A percentile compares a stretch with the other conserved stretches of the same genome.
Evolutionary conservation across 1,284 basidiomycete species (phyloP).

Genomic region (Ganoderma leucocontextum): DNA sequence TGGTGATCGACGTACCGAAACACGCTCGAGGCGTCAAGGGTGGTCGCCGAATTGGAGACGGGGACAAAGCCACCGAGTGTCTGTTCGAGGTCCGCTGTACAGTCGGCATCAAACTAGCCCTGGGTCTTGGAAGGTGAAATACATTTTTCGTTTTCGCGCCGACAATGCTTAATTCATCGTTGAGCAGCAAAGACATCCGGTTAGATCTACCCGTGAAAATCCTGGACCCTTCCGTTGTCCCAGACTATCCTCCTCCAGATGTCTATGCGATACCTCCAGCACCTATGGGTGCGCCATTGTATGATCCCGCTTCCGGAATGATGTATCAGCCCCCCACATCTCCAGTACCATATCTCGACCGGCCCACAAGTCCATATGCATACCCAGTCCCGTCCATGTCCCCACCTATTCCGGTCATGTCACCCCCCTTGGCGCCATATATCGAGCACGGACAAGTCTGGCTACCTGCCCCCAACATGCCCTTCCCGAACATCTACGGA

Average conservation of each 20-base stretch:
- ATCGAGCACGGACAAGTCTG: constrained; percentile 57
- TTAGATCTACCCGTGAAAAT: constrained; percentile 71
- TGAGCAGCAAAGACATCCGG: constrained; percentile 69
- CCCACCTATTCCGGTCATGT: constrained; percentile 42
- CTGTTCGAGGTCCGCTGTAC: constrained; percentile 73
- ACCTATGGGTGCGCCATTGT: constrained; percentile 25
- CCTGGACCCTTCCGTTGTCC: constrained; percentile 65
- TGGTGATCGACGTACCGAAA: constrained; percentile 77
- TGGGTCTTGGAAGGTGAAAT: constrained; percentile 71
- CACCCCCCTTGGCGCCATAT: constrained; percentile 48
- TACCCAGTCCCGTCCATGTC: constrained; percentile 46
- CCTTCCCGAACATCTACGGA: constrained; percentile 34
- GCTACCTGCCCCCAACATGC: constrained; percentile 49
- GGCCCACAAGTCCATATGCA: constrained; percentile 42
- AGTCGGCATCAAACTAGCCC: constrained; percentile 61
- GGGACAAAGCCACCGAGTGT: constrained; percentile 49
- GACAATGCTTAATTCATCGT: neutral
- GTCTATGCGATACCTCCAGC: constrained; percentile 28
- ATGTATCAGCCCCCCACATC: constrained; percentile 37
- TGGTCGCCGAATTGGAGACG: constrained; percentile 50
- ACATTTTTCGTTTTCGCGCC: no score
- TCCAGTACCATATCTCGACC: constrained; percentile 36
- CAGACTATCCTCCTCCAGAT: constrained; percentile 45
- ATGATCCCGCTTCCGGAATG: constrained; percentile 30
- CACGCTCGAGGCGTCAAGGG: constrained; percentile 68